Percentiles rank a stretch among this genome's conserved stretches.
phyloP scores from a whole-genome alignment of 495 filamentous ascomycete species.

The Aspergillus wentii region DNA sequence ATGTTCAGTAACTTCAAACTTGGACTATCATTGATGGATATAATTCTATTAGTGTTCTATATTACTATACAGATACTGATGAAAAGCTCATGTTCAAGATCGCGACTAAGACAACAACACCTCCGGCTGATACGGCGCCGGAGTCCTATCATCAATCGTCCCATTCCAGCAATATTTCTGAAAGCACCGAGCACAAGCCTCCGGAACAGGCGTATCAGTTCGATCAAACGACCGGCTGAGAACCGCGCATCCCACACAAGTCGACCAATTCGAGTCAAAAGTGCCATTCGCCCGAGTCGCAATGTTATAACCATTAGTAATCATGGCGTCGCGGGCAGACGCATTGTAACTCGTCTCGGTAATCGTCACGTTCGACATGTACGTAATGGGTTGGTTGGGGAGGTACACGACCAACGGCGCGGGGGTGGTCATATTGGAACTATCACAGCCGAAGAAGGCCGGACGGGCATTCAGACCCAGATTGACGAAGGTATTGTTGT shows the following conservation, averaged over 20 bases:
- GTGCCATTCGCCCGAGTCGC: slow-evolving; percentile 73
- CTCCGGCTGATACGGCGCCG: not conserved
- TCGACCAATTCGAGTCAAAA: slow-evolving; percentile 58
- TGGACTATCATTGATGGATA: too few species aligned
- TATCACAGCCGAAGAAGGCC: slow-evolving; percentile 80
- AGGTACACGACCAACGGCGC: slow-evolving; percentile 72
- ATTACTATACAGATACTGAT: too few species aligned
- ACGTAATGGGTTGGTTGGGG: slow-evolving; percentile 69
- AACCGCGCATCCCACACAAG: slow-evolving; percentile 77
- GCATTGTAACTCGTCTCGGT: slow-evolving; percentile 48
- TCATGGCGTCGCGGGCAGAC: slow-evolving; percentile 60
- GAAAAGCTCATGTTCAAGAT: too few species aligned
- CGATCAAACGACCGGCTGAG: slow-evolving; percentile 58
- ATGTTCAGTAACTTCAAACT: too few species aligned
- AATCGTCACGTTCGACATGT: slow-evolving; percentile 64
- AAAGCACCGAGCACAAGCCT: slow-evolving; percentile 64
- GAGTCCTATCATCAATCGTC: slow-evolving; percentile 35
- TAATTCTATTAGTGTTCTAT: too few species aligned
- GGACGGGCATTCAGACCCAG: slow-evolving; percentile 69
- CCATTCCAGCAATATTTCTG: slow-evolving; percentile 79
- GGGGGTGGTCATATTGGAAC: slow-evolving; percentile 38
- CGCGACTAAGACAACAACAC: slow-evolving; percentile 7
- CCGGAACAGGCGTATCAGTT: slow-evolving; percentile 51
- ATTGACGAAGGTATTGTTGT: slow-evolving; percentile 72
- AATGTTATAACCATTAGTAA: slow-evolving; percentile 70